phyloP scores from a whole-genome alignment of 2,329 filamentous ascomycete genomes.

The Pseudocercospora eumusae region DNA sequence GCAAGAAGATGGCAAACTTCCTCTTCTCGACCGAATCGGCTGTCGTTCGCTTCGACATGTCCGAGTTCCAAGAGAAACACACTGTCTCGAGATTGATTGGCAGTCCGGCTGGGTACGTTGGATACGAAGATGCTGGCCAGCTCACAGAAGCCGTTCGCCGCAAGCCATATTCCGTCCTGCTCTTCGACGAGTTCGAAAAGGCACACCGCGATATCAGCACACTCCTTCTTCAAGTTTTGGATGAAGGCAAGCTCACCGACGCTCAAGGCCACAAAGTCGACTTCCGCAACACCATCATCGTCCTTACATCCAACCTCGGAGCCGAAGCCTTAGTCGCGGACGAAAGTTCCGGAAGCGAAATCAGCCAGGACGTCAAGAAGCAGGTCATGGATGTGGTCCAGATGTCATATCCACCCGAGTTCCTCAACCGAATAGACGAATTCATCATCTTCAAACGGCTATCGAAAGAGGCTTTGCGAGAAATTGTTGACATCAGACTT shows the following conservation, averaged over 20 bases:
- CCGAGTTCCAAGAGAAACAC: slow-evolving; percentile 95
- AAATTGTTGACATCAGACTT: slow-evolving; percentile 91
- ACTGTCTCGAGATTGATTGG: slow-evolving; percentile 75
- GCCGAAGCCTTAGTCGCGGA: slow-evolving; percentile 78
- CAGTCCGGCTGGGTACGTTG: slow-evolving; percentile 89
- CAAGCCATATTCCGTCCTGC: slow-evolving; percentile 90
- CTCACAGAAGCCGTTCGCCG: slow-evolving; percentile 91
- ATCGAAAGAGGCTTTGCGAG: slow-evolving; percentile 72
- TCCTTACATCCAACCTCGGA: slow-evolving; percentile 92
- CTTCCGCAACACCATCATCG: slow-evolving; percentile 94
- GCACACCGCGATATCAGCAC: slow-evolving; percentile 93
- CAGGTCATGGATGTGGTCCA: slow-evolving; percentile 88
- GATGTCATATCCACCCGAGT: slow-evolving; percentile 78
- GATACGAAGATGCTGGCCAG: slow-evolving; percentile 95
- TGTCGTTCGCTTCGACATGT: slow-evolving; percentile 95
- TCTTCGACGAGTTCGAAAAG: slow-evolving; percentile 98
- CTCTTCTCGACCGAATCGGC: slow-evolving; percentile 90
- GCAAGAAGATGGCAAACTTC: slow-evolving; percentile 92
- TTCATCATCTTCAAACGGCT: slow-evolving; percentile 95
- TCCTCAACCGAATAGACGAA: slow-evolving; percentile 93
- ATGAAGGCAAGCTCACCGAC: slow-evolving; percentile 94
- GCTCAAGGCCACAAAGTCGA: slow-evolving; percentile 95
- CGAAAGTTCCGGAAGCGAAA: slow-evolving; percentile 41
- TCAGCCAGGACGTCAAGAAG: slow-evolving; percentile 70
- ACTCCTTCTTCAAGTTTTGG: slow-evolving; percentile 86